Base-by-base conservation (phyloP, 306 rosid genomes). In the Urtica urens region DNA sequence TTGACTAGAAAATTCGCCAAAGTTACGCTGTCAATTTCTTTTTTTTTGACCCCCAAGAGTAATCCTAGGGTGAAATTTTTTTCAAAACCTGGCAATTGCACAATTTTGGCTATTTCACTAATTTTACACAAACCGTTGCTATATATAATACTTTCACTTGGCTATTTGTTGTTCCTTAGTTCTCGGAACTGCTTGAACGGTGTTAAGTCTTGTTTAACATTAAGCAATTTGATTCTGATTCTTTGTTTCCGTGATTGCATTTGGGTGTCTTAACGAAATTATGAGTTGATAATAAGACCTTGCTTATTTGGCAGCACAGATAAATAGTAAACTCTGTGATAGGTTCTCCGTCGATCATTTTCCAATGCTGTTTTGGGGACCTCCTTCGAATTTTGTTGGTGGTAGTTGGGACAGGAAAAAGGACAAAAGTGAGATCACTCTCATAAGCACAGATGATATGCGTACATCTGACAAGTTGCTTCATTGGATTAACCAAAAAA, bases 361-460 rank as follows among this genome's bases (percentile, higher is more conserved):
- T 69, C 99, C 99, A 57, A 79, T 85, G 94, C 95, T 90, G 54
- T 73, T 85, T 35, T 90, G 99, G 95, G 94, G 87, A 17, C 66
- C 70, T 69, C 99, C 99, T 57, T 53, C 83, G 53, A 81, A 85
- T 62, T 85, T 85, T 75, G 85, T 81, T 44, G 75, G 77, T 28
- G 65, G 81, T 60, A 57, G 78, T 62, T 81, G 82, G 96, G 78
- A 73, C 38, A 88, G 88, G 50, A 78, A 66, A 39, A 76, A 77
- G 79, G 77, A 69, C 50, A 90, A 81, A 55, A 75, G 72, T 69
- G 92, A 69, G 64, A 64, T 90, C 64, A 62, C 0, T 35, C 19
- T 64, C 49, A 85, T 90, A n/a, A n/a, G n/a, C n/a, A n/a, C n/a
- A 38, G 73, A 75, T 35, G 66, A 90, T 59, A 80, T 71, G 24